Conservation (phyloP, 345 rosid genomes). For the Linum usitatissimum region DNA sequence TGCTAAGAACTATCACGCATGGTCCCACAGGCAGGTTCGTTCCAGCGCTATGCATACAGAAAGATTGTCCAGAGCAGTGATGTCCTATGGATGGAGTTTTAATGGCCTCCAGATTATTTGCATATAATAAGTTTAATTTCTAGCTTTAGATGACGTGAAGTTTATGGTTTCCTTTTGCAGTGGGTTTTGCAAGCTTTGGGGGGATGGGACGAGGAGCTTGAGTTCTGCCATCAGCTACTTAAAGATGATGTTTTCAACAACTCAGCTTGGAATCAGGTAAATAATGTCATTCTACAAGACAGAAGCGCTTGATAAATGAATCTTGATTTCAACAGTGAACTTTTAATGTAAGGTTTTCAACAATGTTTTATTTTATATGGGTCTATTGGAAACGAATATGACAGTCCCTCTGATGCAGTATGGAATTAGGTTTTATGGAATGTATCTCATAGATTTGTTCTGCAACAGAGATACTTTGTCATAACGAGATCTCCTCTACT, state of each 20-base stretch:
- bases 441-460: constrained; percentile 4
- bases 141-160: neutral
- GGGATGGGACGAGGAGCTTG: constrained; percentile 88
- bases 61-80: too few relatives aligned
- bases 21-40: constrained; percentile 96
- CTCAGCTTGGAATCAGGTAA: constrained; percentile 97
- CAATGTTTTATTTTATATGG: neutral
- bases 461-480: constrained; percentile 61
- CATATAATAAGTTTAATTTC: constrained; percentile 1
- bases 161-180: constrained; percentile 27
- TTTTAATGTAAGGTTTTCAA: too few relatives aligned
- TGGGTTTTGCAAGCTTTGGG: constrained; percentile 76
- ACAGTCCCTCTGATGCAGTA: too few relatives aligned
- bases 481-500: constrained; percentile 50
- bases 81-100: neutral
- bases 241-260: constrained; percentile 75
- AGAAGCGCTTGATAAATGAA: neutral
- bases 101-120: neutral
- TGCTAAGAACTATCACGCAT: constrained; percentile 85
- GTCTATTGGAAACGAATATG: neutral
- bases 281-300: neutral
- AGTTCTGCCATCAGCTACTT: constrained; percentile 60
- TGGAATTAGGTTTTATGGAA: neutral
- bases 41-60: neutral
- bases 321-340: neutral